A percentile compares a stretch with the other conserved stretches of the same genome.
These are phyloP conservation scores for Nicotiana knightiana DNA, from an alignment of 257 asterid species.

Conservation along the genomic window DNA sequence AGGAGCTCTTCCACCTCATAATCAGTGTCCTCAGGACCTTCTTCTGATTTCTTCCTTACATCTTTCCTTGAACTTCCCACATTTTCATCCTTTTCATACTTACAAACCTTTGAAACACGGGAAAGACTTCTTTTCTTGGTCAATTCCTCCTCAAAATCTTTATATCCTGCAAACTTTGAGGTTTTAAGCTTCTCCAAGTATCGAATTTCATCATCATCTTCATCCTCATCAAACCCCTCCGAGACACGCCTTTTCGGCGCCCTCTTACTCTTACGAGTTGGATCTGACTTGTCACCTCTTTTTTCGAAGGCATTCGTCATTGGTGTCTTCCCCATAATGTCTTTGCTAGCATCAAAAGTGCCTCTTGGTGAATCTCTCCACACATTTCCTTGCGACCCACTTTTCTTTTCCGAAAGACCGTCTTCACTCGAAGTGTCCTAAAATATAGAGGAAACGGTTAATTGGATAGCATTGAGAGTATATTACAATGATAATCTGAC, in stretches of 20 bases:
- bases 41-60: conserved; percentile 40
- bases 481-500: conserved; percentile 16
- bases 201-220: conserved; percentile 80
- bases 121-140: conserved; percentile 35
- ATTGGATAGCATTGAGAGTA: conserved; percentile 10
- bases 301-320: conserved; percentile 37
- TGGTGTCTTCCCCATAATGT: conserved; percentile 41
- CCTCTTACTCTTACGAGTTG: conserved; percentile 87
- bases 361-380: conserved; percentile 58
- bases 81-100: conserved; percentile 36
- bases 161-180: conserved; percentile 42
- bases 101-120: conserved; percentile 34
- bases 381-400: conserved; percentile 47
- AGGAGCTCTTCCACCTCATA: conserved; percentile 44
- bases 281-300: conserved; percentile 55
- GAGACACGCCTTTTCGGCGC: conserved; percentile 68
- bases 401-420: conserved; percentile 42
- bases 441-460: conserved; percentile 24
- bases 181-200: conserved; percentile 80
- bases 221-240: conserved; percentile 76
- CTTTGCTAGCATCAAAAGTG: conserved; percentile 42
- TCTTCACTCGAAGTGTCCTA: conserved; percentile 59
- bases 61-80: conserved; percentile 39
- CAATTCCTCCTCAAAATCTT: conserved; percentile 48
- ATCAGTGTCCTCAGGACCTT: conserved; percentile 50